Evolutionary conservation across 257 asterid genomes (phyloP).

Genomic region (Thymus mandschuricus): DNA sequence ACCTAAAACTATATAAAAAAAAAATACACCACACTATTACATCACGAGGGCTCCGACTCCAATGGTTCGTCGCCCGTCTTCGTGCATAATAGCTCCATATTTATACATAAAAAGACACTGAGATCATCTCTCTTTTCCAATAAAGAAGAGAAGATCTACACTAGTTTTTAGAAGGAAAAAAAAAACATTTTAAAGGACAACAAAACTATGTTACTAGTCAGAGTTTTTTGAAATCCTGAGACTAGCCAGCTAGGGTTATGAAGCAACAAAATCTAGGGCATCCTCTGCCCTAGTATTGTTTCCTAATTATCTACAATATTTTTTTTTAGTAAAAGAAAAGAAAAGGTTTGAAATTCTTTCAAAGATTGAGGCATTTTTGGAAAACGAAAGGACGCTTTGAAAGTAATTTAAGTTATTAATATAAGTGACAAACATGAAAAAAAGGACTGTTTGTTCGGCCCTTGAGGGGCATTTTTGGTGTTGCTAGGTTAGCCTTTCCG

Average conservation of each 20-base stretch:
- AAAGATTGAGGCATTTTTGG: slow-evolving; percentile 39
- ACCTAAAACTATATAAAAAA: too few relatives aligned
- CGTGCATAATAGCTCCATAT: neutral
- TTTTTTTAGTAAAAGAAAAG: too few relatives aligned
- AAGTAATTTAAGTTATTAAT: slow-evolving; percentile 8
- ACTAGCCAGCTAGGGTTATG: slow-evolving; percentile 44
- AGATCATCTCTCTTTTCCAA: slow-evolving; percentile 47
- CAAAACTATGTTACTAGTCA: slow-evolving; percentile 50
- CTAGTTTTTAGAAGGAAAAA: neutral
- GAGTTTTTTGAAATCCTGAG: slow-evolving; percentile 56
- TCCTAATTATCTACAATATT: slow-evolving; percentile 31
- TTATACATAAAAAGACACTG: neutral
- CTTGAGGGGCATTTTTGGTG: slow-evolving; percentile 37
- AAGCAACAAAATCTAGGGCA: slow-evolving; percentile 49
- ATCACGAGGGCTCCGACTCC: slow-evolving; percentile 50
- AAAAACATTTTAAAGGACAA: slow-evolving; percentile 2
- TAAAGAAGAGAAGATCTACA: slow-evolving; percentile 36
- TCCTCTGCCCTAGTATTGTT: slow-evolving; percentile 46
- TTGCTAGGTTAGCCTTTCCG: slow-evolving; percentile 46
- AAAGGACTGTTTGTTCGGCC: slow-evolving; percentile 40
- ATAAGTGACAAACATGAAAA: slow-evolving; percentile 42
- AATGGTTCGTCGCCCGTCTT: slow-evolving; percentile 38
- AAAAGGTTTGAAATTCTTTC: too few relatives aligned
- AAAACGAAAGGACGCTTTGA: slow-evolving; percentile 13
- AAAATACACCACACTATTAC: neutral